These are phyloP conservation scores for Silybum marianum DNA, from an alignment of 129 eudicot species.

Conservation along the genomic window DNA sequence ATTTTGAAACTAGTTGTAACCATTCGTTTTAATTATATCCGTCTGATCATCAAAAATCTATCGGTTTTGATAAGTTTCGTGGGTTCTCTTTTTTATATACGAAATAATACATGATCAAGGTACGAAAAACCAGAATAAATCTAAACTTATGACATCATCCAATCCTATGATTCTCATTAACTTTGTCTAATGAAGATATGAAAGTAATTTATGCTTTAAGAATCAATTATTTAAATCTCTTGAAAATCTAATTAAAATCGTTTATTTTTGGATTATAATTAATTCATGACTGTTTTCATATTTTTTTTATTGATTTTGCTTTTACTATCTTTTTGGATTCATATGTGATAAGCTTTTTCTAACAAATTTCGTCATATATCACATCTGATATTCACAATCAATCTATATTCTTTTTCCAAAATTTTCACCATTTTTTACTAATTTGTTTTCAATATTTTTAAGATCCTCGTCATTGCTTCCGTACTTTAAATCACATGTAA, in stretches of 20 bases:
- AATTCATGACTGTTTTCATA: not conserved
- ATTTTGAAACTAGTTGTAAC: too few relatives aligned
- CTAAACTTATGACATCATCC: not conserved
- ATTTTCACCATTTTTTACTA: not conserved
- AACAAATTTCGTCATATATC: not conserved
- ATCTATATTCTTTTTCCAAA: not conserved
- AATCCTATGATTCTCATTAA: not conserved
- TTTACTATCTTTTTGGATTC: not conserved
- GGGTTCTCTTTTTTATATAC: too few relatives aligned
- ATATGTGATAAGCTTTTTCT: not conserved
- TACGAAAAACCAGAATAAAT: too few relatives aligned
- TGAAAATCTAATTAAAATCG: not conserved
- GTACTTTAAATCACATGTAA: not conserved
- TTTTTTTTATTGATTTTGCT: not conserved
- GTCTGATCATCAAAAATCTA: too few relatives aligned
- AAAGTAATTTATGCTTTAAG: not conserved
- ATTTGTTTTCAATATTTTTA: not conserved
- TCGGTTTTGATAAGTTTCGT: too few relatives aligned
- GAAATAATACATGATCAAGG: too few relatives aligned
- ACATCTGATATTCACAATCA: not conserved
- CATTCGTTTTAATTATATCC: too few relatives aligned
- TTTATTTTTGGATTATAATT: not conserved
- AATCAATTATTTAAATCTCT: not conserved
- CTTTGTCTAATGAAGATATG: not conserved
- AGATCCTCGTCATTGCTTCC: not conserved